phyloP scores from a whole-genome alignment of 1,284 basidiomycete species.

The Taiwanofungus camphoratus region DNA sequence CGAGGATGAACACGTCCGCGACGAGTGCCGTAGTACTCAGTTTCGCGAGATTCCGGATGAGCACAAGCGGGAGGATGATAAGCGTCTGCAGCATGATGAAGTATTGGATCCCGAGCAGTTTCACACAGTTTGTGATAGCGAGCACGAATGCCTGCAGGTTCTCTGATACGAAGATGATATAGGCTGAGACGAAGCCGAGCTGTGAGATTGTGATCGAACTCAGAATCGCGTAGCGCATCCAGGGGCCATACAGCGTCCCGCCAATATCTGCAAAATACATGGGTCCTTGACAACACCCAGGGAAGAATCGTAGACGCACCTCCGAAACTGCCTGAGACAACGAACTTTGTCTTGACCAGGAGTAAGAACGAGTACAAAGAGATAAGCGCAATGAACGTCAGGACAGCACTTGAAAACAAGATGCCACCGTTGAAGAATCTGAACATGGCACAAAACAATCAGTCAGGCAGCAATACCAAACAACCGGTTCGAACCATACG shows the following conservation, averaged over 20 bases:
- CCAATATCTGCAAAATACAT: constrained; percentile 78
- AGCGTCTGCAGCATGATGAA: constrained; percentile 84
- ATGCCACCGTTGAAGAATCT: constrained; percentile 96
- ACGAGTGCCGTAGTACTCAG: constrained; percentile 89
- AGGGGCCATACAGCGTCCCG: constrained; percentile 85
- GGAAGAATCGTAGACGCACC: constrained; percentile 31
- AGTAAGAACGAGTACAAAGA: constrained; percentile 95
- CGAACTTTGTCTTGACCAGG: constrained; percentile 84
- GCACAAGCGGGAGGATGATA: constrained; percentile 82
- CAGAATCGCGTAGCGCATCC: constrained; percentile 90
- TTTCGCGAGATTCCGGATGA: constrained; percentile 88
- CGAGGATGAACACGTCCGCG: constrained; percentile 93
- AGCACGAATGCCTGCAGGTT: constrained; percentile 84
- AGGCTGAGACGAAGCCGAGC: constrained; percentile 84
- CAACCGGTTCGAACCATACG: constrained; percentile 37
- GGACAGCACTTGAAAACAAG: constrained; percentile 80
- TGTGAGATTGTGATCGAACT: constrained; percentile 88
- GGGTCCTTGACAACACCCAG: too few species aligned
- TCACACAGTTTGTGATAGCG: constrained; percentile 78
- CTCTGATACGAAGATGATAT: constrained; percentile 95
- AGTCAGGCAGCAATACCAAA: constrained; percentile 6
- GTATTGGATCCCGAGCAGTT: constrained; percentile 64
- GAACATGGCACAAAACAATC: constrained; percentile 3
- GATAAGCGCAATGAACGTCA: constrained; percentile 80
- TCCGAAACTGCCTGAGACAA: constrained; percentile 90